Evolutionary conservation across 2,329 filamentous ascomycete genomes (phyloP).

Genomic region (Periconia sp.): DNA sequence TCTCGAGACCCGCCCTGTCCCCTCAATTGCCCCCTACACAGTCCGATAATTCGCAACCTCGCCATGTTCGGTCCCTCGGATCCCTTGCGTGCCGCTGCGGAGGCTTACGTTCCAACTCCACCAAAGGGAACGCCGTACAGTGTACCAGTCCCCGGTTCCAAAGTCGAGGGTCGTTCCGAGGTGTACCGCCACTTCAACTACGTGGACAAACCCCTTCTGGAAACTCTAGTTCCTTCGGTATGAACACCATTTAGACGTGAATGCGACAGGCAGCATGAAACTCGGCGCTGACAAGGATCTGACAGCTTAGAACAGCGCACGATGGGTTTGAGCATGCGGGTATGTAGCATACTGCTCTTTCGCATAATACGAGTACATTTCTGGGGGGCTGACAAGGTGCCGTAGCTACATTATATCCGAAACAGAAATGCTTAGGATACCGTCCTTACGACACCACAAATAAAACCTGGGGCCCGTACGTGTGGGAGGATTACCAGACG

Average conservation of each 20-base stretch:
- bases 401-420: constrained; percentile 60
- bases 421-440: constrained; percentile 74
- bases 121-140: constrained; percentile 77
- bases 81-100: constrained; percentile 33
- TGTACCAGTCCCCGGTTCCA: constrained; percentile 73
- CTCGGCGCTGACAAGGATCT: constrained; percentile 6
- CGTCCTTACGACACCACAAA: constrained; percentile 76
- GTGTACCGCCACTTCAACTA: constrained; percentile 85
- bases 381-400: constrained; percentile 2
- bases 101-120: constrained; percentile 61
- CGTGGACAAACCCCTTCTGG: constrained; percentile 62
- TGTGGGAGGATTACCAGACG: constrained; percentile 81
- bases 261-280: not conserved
- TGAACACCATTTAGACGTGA: constrained; percentile 1
- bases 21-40: not conserved
- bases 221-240: constrained; percentile 57
- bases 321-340: constrained; percentile 74
- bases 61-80: constrained; percentile 36
- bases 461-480: constrained; percentile 74
- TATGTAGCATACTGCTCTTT: constrained; percentile 21
- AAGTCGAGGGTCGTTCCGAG: constrained; percentile 69
- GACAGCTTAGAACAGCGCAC: constrained; percentile 67
- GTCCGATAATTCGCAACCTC: not conserved
- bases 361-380: not conserved
- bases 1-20: not conserved